Percentiles rank a stretch among this genome's conserved stretches.
Evolutionary conservation across 345 rosid species (phyloP).

Genomic region (Hirschfeldia incana): DNA sequence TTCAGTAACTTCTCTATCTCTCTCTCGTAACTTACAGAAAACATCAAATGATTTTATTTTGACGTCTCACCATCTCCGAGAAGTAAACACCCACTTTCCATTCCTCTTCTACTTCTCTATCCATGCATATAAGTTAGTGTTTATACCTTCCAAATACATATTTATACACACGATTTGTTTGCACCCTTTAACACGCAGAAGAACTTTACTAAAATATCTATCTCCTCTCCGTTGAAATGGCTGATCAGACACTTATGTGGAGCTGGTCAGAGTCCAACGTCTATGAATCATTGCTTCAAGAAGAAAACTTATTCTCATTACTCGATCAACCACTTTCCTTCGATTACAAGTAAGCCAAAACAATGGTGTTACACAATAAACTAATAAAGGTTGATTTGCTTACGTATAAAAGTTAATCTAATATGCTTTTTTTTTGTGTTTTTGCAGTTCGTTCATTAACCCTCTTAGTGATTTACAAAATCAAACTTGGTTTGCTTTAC

Average conservation of each 20-base stretch:
- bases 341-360: slow-evolving; percentile 33
- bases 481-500: slow-evolving; percentile 18
- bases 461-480: slow-evolving; percentile 29
- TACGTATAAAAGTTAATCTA: background rate
- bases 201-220: background rate
- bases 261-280: slow-evolving; percentile 22
- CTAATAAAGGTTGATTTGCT: background rate
- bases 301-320: slow-evolving; percentile 35
- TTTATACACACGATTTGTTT: background rate
- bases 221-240: slow-evolving; percentile 13
- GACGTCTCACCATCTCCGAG: slow-evolving; percentile 36
- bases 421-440: slow-evolving; percentile 1
- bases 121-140: background rate
- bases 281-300: slow-evolving; percentile 22
- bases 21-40: slow-evolving; percentile 31
- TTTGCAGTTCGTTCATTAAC: slow-evolving; percentile 27
- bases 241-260: background rate
- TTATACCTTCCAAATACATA: slow-evolving; percentile 8
- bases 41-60: slow-evolving; percentile 17
- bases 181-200: background rate
- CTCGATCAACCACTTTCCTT: slow-evolving; percentile 16
- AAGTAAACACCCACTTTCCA: slow-evolving; percentile 27
- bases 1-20: background rate
- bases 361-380: background rate
- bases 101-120: background rate